Evolutionary conservation across 352 stramenopile species (phyloP).

Genomic region (Phytophthora chlamydospora): DNA sequence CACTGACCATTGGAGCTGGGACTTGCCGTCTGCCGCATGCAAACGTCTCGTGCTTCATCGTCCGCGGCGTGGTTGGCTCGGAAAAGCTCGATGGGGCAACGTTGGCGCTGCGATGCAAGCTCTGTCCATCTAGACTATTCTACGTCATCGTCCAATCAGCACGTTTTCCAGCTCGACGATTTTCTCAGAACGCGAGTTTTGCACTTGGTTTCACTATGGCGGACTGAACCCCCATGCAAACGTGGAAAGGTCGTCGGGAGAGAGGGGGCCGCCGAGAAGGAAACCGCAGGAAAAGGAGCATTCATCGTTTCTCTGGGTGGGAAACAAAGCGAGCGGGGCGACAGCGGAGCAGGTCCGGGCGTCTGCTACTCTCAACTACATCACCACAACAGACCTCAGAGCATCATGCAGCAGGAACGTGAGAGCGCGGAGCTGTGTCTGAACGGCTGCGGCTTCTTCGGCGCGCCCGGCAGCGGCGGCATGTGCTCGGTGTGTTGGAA

Average conservation of each 20-base stretch:
- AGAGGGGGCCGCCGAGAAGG: constrained; percentile 25
- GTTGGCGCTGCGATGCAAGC: background rate
- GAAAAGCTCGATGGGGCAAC: background rate
- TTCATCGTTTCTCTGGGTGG: constrained; percentile 72
- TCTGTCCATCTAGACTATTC: constrained; percentile 1
- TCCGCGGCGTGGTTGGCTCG: constrained; percentile 6
- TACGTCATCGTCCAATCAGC: constrained; percentile 12
- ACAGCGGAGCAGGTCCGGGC: constrained; percentile 5
- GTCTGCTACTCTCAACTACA: constrained; percentile 14
- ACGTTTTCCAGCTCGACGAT: background rate
- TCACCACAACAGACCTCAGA: background rate
- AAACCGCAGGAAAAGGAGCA: constrained; percentile 25
- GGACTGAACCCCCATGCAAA: constrained; percentile 18
- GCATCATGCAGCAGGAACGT: constrained; percentile 80
- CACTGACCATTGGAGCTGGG: too few species aligned
- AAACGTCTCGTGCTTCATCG: background rate
- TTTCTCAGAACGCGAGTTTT: constrained; percentile 30
- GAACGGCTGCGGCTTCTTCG: constrained; percentile 85
- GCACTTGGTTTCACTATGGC: constrained; percentile 5
- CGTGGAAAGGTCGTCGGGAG: constrained; percentile 30
- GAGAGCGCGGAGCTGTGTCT: constrained; percentile 76
- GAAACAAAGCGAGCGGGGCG: constrained; percentile 33
- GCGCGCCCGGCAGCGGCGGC: constrained; percentile 63
- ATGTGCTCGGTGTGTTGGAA: constrained; percentile 90
- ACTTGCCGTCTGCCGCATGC: too few species aligned